Conservation (phyloP, 2,329 filamentous ascomycete species). For the Chaetomiaceae sp. region DNA sequence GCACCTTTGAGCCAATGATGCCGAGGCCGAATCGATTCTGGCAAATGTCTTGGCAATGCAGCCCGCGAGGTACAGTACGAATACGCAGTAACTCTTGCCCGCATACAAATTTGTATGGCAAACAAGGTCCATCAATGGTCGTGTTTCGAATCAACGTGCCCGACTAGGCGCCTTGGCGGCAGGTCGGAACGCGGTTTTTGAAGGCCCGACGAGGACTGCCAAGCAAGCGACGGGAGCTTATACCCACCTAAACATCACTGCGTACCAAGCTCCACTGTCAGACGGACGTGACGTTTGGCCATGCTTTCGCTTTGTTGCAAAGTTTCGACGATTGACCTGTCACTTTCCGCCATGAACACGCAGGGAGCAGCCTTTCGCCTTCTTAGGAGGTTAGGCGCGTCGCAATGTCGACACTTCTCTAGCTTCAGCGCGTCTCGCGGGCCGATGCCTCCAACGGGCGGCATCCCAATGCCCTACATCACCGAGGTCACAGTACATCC, state of each 20-base stretch:
- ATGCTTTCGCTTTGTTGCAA: background rate
- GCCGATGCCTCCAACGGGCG: constrained; percentile 29
- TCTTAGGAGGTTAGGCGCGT: constrained; percentile 34
- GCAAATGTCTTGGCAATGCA: background rate
- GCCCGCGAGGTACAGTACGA: too few species aligned
- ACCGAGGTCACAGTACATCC: constrained; percentile 48
- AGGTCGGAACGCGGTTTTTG: too few species aligned
- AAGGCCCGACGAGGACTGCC: too few species aligned
- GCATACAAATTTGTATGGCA: too few species aligned
- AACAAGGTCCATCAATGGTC: too few species aligned
- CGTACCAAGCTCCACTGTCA: background rate
- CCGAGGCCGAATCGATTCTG: too few species aligned
- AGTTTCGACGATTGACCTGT: background rate
- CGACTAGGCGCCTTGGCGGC: too few species aligned
- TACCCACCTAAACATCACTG: too few species aligned
- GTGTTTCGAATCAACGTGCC: too few species aligned
- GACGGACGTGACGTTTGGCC: background rate
- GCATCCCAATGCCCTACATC: constrained; percentile 58
- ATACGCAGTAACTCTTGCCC: too few species aligned
- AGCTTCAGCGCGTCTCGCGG: constrained; percentile 35
- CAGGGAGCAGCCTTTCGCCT: constrained; percentile 34
- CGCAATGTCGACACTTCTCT: constrained; percentile 41
- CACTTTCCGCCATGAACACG: constrained; percentile 32
- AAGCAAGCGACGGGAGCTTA: too few species aligned
- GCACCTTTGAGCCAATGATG: too few species aligned